phyloP scores from a whole-genome alignment of 169 alveolate genomes.

The Plasmodium gonderi region DNA sequence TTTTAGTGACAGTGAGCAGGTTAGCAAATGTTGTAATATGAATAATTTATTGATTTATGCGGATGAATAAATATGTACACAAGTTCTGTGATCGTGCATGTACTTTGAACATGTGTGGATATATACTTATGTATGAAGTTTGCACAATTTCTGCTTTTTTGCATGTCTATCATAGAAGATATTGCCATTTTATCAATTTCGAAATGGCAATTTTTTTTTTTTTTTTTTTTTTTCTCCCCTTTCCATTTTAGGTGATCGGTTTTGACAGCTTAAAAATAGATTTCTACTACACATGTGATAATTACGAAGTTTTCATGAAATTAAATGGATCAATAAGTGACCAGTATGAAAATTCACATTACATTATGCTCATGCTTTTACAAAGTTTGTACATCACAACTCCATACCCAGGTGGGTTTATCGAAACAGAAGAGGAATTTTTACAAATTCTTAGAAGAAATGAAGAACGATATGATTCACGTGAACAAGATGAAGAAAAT shows the following conservation, averaged over 20 bases:
- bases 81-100: too few relatives aligned
- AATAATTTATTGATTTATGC: background rate
- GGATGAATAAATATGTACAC: too few relatives aligned
- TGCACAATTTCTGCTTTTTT: too few relatives aligned
- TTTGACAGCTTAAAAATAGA: slow-evolving; percentile 47
- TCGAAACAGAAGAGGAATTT: slow-evolving; percentile 60
- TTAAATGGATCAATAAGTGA: slow-evolving; percentile 51
- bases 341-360: slow-evolving; percentile 62
- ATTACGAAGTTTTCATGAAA: slow-evolving; percentile 60
- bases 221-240: background rate
- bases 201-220: too few relatives aligned
- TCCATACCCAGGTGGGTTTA: slow-evolving; percentile 70
- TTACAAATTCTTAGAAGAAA: slow-evolving; percentile 26
- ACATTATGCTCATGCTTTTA: slow-evolving; percentile 61
- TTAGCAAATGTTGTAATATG: background rate
- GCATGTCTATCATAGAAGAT: too few relatives aligned
- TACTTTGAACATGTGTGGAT: too few relatives aligned
- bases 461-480: too few relatives aligned
- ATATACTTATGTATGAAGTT: too few relatives aligned
- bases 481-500: background rate
- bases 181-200: too few relatives aligned
- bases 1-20: slow-evolving; percentile 75
- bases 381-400: slow-evolving; percentile 65
- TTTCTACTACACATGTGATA: slow-evolving; percentile 63
- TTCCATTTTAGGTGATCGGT: slow-evolving; percentile 27